phyloP scores from a whole-genome alignment of 768 basidiomycete species.

The Russula sp. region DNA sequence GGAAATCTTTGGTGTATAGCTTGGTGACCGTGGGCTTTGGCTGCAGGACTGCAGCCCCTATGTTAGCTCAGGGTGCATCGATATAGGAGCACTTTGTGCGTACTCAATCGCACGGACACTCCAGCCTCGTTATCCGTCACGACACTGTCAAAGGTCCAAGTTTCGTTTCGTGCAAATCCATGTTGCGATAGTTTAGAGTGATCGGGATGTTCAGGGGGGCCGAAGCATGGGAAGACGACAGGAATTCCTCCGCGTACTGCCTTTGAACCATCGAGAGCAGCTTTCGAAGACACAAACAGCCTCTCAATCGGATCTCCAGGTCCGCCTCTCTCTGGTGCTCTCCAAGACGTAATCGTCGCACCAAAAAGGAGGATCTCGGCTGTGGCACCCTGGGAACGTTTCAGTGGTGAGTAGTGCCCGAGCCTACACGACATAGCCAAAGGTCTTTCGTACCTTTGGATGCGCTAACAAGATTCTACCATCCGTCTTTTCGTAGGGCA shows the following conservation, averaged over 20 bases:
- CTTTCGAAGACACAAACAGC: conserved; percentile 77
- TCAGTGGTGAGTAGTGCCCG: not conserved
- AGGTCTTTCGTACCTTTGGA: conserved; percentile 44
- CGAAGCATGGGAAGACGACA: conserved; percentile 84
- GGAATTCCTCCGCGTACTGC: conserved; percentile 57
- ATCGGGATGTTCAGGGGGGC: conserved; percentile 69
- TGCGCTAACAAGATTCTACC: conserved; percentile 50
- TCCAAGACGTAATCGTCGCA: conserved; percentile 87
- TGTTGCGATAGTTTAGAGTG: conserved; percentile 75
- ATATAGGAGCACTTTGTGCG: conserved; percentile 27
- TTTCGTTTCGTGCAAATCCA: conserved; percentile 79
- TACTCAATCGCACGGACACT: conserved; percentile 77
- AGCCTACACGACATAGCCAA: not conserved
- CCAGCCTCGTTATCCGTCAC: conserved; percentile 62
- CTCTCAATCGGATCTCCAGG: conserved; percentile 47
- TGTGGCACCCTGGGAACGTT: conserved; percentile 49
- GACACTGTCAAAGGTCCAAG: conserved; percentile 62
- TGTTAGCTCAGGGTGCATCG: not conserved
- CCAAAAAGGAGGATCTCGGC: conserved; percentile 71
- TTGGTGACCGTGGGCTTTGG: conserved; percentile 53
- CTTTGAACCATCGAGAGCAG: conserved; percentile 74
- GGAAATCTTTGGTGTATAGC: conserved; percentile 60
- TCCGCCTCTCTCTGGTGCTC: conserved; percentile 37
- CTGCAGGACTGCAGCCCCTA: conserved; percentile 47
- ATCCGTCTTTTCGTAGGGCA: conserved; percentile 50